These are phyloP conservation scores for Moesziomyces parantarcticus DNA, from an alignment of 1,284 basidiomycete species.

Conservation along the genomic window DNA sequence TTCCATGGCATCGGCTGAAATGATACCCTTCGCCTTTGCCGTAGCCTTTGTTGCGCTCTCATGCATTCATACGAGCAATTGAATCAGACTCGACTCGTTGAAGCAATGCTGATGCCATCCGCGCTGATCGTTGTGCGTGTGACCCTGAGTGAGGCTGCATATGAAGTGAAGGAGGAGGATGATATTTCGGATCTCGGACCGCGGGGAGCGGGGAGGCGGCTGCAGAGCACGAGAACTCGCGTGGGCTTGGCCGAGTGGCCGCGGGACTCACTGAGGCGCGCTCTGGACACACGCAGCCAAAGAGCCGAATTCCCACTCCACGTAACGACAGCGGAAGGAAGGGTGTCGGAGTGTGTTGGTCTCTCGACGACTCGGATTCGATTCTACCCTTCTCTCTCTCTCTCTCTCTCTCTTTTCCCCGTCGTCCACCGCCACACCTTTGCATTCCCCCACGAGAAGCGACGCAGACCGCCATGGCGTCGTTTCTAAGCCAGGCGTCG, in stretches of 20 bases:
- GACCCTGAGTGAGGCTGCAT: no score
- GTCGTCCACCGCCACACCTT: background rate
- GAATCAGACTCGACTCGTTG: no score
- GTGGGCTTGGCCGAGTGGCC: background rate
- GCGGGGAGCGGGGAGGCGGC: background rate
- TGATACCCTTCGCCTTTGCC: no score
- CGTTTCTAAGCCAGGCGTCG: constrained; percentile 59
- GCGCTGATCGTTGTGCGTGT: no score
- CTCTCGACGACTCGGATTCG: background rate
- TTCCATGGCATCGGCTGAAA: no score
- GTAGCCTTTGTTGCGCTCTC: no score
- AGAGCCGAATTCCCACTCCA: background rate
- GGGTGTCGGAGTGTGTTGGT: background rate
- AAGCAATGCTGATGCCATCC: no score
- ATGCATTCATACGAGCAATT: no score
- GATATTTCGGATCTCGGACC: background rate
- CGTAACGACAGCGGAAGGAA: no score
- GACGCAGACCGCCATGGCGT: constrained; percentile 39
- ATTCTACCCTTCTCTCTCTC: no score
- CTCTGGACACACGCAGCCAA: background rate
- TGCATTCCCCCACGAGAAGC: background rate
- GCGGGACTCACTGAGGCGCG: background rate
- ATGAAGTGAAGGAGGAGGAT: background rate
- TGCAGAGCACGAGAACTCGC: background rate
- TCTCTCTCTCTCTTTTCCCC: background rate